Evolutionary conservation across 1,139 yeast genomes (phyloP), one percentile per base, ranked within the genome.

Genomic region (Sugiyamaella xylanicola): DNA sequence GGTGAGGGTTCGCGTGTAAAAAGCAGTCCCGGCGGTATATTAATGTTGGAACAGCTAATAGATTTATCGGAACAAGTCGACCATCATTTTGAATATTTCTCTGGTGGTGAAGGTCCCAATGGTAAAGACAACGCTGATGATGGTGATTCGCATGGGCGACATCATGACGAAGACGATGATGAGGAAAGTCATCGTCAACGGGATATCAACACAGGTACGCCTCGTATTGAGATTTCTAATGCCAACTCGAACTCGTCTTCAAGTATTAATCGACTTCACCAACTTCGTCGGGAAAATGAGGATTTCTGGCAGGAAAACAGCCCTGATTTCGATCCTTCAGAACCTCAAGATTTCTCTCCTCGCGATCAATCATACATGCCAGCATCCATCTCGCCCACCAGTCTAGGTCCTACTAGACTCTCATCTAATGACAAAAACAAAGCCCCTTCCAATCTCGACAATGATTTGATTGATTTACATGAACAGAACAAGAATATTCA

Each of bases 1-100:
- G 68, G 69, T 17, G 92, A 87, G 61, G 96, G 96, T 0, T 86
- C 82, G 61, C 75, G 98, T 55, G 87, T 92, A 7, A 86, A 84
- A 67, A 87, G 96, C 3, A 89, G 90, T 64, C 83, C 87, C 71
- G 75, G 88, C 71, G 72, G 92, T 75, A 70, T 86, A 75, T 72
- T 82, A 70, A 67, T 80, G 69, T 80, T 90, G 82, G 97, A 91
- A 67, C 82, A 84, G 52, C 74, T 88, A 65, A 87, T 92, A 58
- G 88, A 88, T 65, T 81, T 81, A 47, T 84, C 89, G 49, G 97
- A 91, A 70, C 91, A 85, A 66, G 79, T 89, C 40, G 97, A 91
- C 71, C 96, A 92, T 69, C 88, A 91, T 68, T 91, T 85, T 68
- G 97, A 91, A 66, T 92, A 89, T 68, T 91, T 85, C 66, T 86